phyloP scores from a whole-genome alignment of 805 yeast species.

The Wickerhamiella nectarea region DNA sequence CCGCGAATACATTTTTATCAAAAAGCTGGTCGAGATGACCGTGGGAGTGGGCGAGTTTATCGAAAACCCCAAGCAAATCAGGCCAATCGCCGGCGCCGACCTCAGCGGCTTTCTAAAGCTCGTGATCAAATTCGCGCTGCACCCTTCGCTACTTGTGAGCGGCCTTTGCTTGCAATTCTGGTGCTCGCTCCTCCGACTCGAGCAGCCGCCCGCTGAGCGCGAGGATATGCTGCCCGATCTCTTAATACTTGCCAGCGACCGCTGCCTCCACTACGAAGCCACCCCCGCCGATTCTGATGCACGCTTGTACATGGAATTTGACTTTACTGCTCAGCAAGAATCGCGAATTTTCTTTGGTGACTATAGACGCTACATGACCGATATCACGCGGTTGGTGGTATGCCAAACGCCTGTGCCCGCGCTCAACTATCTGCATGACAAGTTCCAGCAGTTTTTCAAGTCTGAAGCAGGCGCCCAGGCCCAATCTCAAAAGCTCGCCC shows the following conservation, averaged over 20 bases:
- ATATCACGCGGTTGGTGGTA: slow-evolving; percentile 73
- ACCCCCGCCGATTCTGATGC: slow-evolving; percentile 53
- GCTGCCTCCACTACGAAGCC: slow-evolving; percentile 60
- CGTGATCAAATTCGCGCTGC: slow-evolving; percentile 67
- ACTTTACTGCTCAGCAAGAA: slow-evolving; percentile 80
- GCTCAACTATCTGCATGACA: slow-evolving; percentile 62
- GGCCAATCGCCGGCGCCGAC: slow-evolving; percentile 40
- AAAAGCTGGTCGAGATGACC: slow-evolving; percentile 86
- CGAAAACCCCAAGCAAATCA: slow-evolving; percentile 26
- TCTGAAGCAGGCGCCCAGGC: slow-evolving; percentile 54
- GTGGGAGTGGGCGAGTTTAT: slow-evolving; percentile 74
- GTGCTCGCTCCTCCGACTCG: slow-evolving; percentile 79
- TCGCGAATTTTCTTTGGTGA: slow-evolving; percentile 60
- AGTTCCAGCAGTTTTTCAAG: slow-evolving; percentile 55
- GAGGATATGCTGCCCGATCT: slow-evolving; percentile 48
- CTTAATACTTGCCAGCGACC: slow-evolving; percentile 61
- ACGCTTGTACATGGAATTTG: slow-evolving; percentile 58
- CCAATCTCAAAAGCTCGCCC: slow-evolving; percentile 27
- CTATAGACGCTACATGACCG: slow-evolving; percentile 75
- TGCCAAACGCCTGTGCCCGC: slow-evolving; percentile 79
- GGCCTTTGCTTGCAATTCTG: slow-evolving; percentile 87
- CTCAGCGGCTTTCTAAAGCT: slow-evolving; percentile 54
- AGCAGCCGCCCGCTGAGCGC: slow-evolving; percentile 34
- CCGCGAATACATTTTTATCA: slow-evolving; percentile 61
- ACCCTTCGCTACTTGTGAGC: slow-evolving; percentile 76